Conservation (phyloP, 2,329 filamentous ascomycete species). For the Pezicula radicicola region DNA sequence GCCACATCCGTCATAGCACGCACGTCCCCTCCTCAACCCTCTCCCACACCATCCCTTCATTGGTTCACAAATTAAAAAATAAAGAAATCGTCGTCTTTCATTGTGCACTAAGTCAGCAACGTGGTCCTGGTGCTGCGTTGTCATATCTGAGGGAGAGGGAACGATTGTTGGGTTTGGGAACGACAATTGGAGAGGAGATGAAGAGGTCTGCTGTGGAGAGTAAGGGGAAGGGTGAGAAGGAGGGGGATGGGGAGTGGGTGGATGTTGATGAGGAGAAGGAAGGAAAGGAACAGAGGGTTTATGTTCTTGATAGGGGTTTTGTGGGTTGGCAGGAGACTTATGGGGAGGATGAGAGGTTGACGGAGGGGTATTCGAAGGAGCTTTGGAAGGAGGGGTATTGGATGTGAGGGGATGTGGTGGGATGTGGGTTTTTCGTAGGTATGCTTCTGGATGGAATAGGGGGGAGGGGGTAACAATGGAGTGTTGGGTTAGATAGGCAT, state of each 20-base stretch:
- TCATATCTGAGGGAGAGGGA: conserved; percentile 73
- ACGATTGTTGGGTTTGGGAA: conserved; percentile 31
- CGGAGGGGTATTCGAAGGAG: conserved; percentile 80
- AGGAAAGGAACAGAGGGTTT: conserved; percentile 63
- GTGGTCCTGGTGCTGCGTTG: conserved; percentile 81
- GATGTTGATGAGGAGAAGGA: conserved; percentile 20
- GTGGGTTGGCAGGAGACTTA: conserved; percentile 83
- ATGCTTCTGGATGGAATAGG: no score
- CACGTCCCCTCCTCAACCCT: conserved; percentile 74
- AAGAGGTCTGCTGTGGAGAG: conserved; percentile 25
- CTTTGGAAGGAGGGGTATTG: conserved; percentile 59
- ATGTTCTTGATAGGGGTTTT: conserved; percentile 81
- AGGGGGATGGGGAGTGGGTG: conserved; percentile 26
- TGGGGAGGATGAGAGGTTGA: conserved; percentile 75
- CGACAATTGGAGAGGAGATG: conserved; percentile 15
- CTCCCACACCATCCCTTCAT: conserved; percentile 74
- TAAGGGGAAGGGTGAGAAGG: conserved; percentile 21
- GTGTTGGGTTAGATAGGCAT: no score
- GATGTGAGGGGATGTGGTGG: conserved; percentile 8
- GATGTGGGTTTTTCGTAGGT: no score
- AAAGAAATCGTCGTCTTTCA: conserved; percentile 91
- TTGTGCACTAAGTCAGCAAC: conserved; percentile 86
- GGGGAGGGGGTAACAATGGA: no score
- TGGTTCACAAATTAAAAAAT: conserved; percentile 73
- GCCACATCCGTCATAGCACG: conserved; percentile 76